These are phyloP conservation scores for Fragaria vesca DNA, from an alignment of 306 rosid genomes.

Conservation along the genomic window DNA sequence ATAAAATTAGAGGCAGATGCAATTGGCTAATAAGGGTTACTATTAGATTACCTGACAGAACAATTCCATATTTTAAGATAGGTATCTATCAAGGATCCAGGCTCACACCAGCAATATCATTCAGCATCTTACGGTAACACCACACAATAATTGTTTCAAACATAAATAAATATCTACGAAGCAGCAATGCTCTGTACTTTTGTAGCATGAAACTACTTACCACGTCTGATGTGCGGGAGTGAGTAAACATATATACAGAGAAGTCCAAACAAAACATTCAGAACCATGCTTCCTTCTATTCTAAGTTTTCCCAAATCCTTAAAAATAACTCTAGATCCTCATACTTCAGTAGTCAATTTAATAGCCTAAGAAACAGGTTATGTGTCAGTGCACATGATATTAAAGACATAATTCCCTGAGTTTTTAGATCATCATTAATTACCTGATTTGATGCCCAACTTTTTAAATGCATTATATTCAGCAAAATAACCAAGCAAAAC, in stretches of 20 bases:
- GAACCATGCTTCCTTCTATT: not conserved
- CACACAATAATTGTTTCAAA: not conserved
- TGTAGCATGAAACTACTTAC: slow-evolving; percentile 9
- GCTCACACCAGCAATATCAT: slow-evolving; percentile 3
- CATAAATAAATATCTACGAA: not conserved
- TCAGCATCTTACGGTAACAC: not conserved
- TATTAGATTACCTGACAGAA: not conserved
- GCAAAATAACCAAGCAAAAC: slow-evolving; percentile 17
- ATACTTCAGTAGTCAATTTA: not conserved
- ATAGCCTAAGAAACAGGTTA: not conserved
- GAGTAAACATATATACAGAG: not conserved
- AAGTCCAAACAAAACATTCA: not conserved
- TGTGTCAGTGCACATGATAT: not conserved
- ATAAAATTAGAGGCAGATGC: slow-evolving; percentile 19
- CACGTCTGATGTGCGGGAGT: not conserved
- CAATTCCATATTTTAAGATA: not conserved
- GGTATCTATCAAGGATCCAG: not conserved
- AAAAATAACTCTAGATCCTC: not conserved
- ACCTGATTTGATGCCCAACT: not conserved
- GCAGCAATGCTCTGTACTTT: not conserved
- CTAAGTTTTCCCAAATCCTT: not conserved
- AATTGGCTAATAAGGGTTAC: slow-evolving; percentile 2
- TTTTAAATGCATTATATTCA: slow-evolving; percentile 18
- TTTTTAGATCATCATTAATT: slow-evolving; percentile 5
- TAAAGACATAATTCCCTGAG: not conserved